Evolutionary conservation across 176 grass and related monocot species (phyloP), one percentile per base, ranked within the genome.

Genomic region (Phragmites australis): DNA sequence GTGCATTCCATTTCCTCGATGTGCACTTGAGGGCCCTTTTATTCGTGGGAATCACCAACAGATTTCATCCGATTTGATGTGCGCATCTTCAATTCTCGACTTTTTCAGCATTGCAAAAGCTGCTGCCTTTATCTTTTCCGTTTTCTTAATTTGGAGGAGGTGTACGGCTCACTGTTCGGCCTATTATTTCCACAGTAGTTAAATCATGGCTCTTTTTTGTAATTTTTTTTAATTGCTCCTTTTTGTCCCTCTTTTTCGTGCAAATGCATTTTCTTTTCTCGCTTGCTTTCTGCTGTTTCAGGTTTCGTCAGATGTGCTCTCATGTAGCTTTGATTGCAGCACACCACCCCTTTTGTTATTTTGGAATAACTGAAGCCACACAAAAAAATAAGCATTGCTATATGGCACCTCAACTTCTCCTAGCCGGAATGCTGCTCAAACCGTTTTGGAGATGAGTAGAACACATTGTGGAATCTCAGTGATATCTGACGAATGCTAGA

Each of bases 51-150:
- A 62, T 37, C 66, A 47, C 56, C 65, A 48, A 26, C 47, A 72
- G 74, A 73, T 77, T 83, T 23, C 39, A 63, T 17, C 74, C 54
- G 85, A 87, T 78, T 88, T 79, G 80, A 23, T 88, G 46, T 46
- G 54, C 51, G 55, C 65, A 71, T 72, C 66, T 55, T 27, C 75
- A 72, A 77, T 58, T 83, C 65, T 18, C 37, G 6, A 11, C 63
- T 52, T 74, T 70, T 81, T 53, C 58, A 34, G 87, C 76, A 45
- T 85, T 84, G 54, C 54, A 84, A 81, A 89, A 76, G 87, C 77
- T 81, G 76, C 81, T 18, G 76, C 16, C 30, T 65, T 53, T 61
- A 62, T 32, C 81, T 84, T 89, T 89, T 69, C 32, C 9, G 76
- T n/a, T 75, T 89, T 76, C 70, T 89, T 70, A 85, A 76, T 81